Base-by-base conservation (phyloP, 2,329 filamentous ascomycete species). In the Diatrype stigma region DNA sequence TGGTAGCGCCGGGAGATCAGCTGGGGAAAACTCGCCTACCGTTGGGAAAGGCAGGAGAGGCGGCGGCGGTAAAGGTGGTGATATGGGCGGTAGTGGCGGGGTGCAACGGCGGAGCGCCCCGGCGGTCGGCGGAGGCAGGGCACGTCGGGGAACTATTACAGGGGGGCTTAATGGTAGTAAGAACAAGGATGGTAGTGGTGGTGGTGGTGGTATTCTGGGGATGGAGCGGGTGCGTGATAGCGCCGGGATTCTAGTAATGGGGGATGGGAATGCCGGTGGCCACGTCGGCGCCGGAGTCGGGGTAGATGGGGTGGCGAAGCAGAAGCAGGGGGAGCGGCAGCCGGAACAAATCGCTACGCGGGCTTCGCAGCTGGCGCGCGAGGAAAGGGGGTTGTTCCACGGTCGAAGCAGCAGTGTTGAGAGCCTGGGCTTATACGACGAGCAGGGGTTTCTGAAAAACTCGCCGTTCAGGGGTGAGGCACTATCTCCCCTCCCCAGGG, bases 381-480 rank as follows among this genome's bases (percentile, higher is more conserved):
- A 52, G 34, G 51, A 56, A 28, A 42, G 30, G n/a, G n/a, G n/a
- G 45, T 34, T 48, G 23, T 26, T 44, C 21, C 21, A 21, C n/a
- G 47, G 42, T 19, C 55, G 49, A 42, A 47, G 53, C 11, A 34
- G 30, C 37, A 60, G 56, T 40, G 42, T 56, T 6, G 51, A 61
- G 45, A 60, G 56, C 38, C 42, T 56, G 47, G 49, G 54, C n/a
- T 44, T 64, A 42, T 65, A 64, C 22, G 63, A 61, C 44, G 51
- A 56, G 11, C 54, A 61, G 44, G 58, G 59, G 32, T 62, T 64
- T 42, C 38, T 61, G 44, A 64, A 56, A 53, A 56, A 47, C 30
- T 56, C 58, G 34, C 45, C 49, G 34, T 19, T 47, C 19, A 47
- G 37, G 32, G 32, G 37, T 17, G 38, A 12, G 16, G 23, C n/a